phyloP scores from a whole-genome alignment of 2,329 filamentous ascomycete species.

The Aureobasidium sp. region DNA sequence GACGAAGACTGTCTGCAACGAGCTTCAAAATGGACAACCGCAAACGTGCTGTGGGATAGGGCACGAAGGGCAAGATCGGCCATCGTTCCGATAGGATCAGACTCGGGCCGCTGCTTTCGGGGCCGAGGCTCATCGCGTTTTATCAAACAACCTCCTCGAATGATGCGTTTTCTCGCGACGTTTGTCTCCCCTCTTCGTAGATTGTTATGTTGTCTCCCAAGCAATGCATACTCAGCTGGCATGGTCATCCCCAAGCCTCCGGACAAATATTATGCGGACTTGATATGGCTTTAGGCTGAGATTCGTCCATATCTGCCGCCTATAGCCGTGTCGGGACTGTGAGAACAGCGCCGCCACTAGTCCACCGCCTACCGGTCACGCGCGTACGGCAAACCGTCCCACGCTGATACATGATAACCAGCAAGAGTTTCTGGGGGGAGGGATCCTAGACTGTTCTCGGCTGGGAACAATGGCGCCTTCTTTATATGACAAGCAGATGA shows the following conservation, averaged over 20 bases:
- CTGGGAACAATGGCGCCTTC: neutral
- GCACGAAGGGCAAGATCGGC: constrained; percentile 5
- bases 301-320: constrained; percentile 1
- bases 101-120: constrained; percentile 5
- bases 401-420: constrained; percentile 8
- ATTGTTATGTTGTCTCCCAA: neutral
- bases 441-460: neutral
- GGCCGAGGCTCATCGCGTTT: neutral
- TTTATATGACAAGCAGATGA: constrained; percentile 2
- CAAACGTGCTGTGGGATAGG: neutral
- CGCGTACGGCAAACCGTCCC: constrained; percentile 6
- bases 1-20: neutral
- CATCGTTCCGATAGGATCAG: neutral
- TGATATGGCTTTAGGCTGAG: constrained; percentile 4
- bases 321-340: constrained; percentile 5
- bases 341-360: constrained; percentile 7
- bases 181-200: neutral
- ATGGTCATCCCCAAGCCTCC: neutral
- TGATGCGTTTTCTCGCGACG: neutral
- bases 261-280: neutral
- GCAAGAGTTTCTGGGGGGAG: neutral
- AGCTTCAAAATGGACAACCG: neutral
- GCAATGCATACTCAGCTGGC: neutral
- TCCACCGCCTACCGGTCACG: constrained; percentile 10
- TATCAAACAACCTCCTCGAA: neutral